These are phyloP conservation scores for Ustilago tritici DNA, from an alignment of 1,284 basidiomycete species.

Conservation along the genomic window DNA sequence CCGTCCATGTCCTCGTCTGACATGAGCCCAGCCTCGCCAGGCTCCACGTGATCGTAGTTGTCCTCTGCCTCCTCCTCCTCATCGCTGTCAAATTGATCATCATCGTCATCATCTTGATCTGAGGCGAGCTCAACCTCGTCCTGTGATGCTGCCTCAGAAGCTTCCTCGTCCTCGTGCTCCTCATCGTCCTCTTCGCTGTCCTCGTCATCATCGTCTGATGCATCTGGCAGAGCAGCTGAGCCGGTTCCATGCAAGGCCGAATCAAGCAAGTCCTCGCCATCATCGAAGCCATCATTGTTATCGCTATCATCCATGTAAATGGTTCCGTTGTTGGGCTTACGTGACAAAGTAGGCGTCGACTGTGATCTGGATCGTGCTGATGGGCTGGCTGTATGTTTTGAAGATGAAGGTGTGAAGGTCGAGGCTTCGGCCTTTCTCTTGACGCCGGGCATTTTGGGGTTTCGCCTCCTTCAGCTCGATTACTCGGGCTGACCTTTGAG, in stretches of 20 bases:
- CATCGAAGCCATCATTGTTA: slow-evolving; percentile 65
- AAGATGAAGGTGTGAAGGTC: slow-evolving; percentile 25
- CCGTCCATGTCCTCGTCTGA: slow-evolving; percentile 68
- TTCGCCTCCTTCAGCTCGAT: not conserved
- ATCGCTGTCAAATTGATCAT: slow-evolving; percentile 17
- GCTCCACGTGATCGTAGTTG: slow-evolving; percentile 47
- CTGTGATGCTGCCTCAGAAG: slow-evolving; percentile 25
- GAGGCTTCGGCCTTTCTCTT: slow-evolving; percentile 50
- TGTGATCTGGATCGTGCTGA: slow-evolving; percentile 19
- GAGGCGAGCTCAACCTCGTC: slow-evolving; percentile 38
- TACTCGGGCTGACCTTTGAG: not conserved
- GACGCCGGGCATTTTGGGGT: slow-evolving; percentile 43
- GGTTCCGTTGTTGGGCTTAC: slow-evolving; percentile 9
- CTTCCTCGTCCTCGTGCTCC: slow-evolving; percentile 52
- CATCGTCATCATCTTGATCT: slow-evolving; percentile 28
- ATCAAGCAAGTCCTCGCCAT: slow-evolving; percentile 56
- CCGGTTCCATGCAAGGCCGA: slow-evolving; percentile 47
- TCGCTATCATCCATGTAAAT: slow-evolving; percentile 41
- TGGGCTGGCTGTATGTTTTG: slow-evolving; percentile 25
- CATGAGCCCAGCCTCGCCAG: slow-evolving; percentile 43
- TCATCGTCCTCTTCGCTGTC: slow-evolving; percentile 57
- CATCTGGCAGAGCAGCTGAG: slow-evolving; percentile 40
- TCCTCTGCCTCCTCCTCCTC: slow-evolving; percentile 44
- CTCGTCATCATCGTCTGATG: slow-evolving; percentile 42
- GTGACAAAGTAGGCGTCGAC: slow-evolving; percentile 13